These are phyloP conservation scores for Saposhnikovia divaricata DNA, from an alignment of 129 eudicot species.

Conservation along the genomic window DNA sequence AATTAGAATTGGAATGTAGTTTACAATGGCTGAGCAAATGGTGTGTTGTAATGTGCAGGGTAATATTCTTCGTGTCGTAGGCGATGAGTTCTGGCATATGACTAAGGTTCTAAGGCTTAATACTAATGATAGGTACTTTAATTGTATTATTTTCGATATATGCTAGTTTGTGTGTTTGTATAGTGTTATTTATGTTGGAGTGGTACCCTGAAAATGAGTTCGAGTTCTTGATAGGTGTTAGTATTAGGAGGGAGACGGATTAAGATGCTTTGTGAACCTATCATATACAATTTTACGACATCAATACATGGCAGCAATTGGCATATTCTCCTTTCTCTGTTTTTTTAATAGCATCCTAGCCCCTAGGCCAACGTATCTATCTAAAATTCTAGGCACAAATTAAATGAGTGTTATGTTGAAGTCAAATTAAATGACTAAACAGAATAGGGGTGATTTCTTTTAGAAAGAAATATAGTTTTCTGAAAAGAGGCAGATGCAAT, in stretches of 20 bases:
- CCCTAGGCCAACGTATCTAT: too few species aligned
- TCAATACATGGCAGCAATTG: too few species aligned
- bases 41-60: slow-evolving; percentile 43
- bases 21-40: neutral
- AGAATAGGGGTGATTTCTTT: too few species aligned
- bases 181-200: too few species aligned
- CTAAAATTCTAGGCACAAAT: too few species aligned
- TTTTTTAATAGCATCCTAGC: too few species aligned
- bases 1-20: neutral
- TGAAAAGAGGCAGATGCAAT: too few species aligned
- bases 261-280: neutral
- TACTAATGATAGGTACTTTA: slow-evolving; percentile 57
- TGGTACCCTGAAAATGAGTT: neutral
- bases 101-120: slow-evolving; percentile 72
- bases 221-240: neutral
- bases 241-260: neutral
- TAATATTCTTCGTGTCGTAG: slow-evolving; percentile 57
- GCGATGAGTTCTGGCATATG: slow-evolving; percentile 99
- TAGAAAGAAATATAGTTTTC: too few species aligned
- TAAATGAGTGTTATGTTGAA: too few species aligned
- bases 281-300: too few species aligned
- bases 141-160: neutral
- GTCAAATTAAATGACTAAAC: too few species aligned
- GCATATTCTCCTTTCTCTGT: too few species aligned
- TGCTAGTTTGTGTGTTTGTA: neutral